Percentiles rank a stretch among this genome's conserved stretches.
phyloP scores from a whole-genome alignment of 2,329 filamentous ascomycete genomes.

The Talaromyces sp. region DNA sequence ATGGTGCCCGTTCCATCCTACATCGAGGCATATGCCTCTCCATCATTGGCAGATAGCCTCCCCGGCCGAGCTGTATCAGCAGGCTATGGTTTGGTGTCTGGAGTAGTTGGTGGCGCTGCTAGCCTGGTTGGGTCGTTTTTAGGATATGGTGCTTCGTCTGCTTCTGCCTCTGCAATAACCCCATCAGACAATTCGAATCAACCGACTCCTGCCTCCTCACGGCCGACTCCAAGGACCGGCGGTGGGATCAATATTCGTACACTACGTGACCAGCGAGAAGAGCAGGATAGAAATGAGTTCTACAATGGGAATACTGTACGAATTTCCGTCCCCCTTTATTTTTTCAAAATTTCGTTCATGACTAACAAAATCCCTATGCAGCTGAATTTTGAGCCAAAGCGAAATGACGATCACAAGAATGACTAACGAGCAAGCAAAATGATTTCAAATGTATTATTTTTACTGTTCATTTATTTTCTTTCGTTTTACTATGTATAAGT shows the following conservation, averaged over 20 bases:
- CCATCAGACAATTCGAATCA: not conserved
- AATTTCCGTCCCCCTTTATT: not conserved
- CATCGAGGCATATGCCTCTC: slow-evolving; percentile 50
- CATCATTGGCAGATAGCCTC: slow-evolving; percentile 28
- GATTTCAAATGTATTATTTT: not conserved
- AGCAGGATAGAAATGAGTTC: slow-evolving; percentile 60
- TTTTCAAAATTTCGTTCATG: not conserved
- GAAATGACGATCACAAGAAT: slow-evolving; percentile 52
- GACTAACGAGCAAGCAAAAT: slow-evolving; percentile 13
- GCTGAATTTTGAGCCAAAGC: slow-evolving; percentile 65
- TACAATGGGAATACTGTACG: slow-evolving; percentile 89
- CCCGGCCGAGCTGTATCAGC: slow-evolving; percentile 38
- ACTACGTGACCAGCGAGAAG: slow-evolving; percentile 50
- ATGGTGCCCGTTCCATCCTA: slow-evolving; percentile 65
- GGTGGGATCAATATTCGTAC: slow-evolving; percentile 43
- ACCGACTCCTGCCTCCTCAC: not conserved
- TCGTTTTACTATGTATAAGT: not conserved
- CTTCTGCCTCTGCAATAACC: not conserved
- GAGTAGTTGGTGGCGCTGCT: slow-evolving; percentile 36
- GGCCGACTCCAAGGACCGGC: not conserved
- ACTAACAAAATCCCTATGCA: slow-evolving; percentile 24
- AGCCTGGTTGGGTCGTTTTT: slow-evolving; percentile 40
- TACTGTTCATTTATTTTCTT: not conserved
- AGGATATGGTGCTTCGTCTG: slow-evolving; percentile 27
- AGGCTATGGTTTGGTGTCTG: slow-evolving; percentile 39